phyloP scores from a whole-genome alignment of 176 grass and related monocot species.

The Lolium rigidum region DNA sequence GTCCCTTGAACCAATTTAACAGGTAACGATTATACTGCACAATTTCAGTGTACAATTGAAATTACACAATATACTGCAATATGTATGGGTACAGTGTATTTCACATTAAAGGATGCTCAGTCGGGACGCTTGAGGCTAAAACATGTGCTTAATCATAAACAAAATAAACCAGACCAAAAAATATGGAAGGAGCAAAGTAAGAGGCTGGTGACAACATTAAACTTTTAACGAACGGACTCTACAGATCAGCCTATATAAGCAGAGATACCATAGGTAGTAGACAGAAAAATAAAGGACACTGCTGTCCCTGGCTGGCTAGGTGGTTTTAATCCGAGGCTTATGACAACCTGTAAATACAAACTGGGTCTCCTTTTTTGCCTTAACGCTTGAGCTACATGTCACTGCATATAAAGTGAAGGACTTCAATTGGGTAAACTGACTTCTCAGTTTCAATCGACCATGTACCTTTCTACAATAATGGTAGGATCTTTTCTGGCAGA shows the following conservation, averaged over 20 bases:
- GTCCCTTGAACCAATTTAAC: too few species aligned
- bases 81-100: too few species aligned
- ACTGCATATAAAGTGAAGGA: constrained; percentile 7
- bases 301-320: too few species aligned
- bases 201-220: too few species aligned
- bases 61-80: too few species aligned
- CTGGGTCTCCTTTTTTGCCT: neutral
- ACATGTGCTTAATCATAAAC: too few species aligned
- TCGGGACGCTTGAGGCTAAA: too few species aligned
- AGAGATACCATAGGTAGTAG: neutral
- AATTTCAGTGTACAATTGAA: too few species aligned
- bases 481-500: neutral
- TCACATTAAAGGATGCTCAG: too few species aligned
- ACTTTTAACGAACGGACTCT: neutral
- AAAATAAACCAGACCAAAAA: too few species aligned
- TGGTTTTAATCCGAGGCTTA: neutral
- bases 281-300: neutral
- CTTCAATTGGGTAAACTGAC: neutral
- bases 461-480: constrained; percentile 1
- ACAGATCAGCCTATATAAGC: neutral
- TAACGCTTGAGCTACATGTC: constrained; percentile 13
- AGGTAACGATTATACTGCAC: too few species aligned
- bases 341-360: neutral
- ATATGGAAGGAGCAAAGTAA: too few species aligned
- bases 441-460: constrained; percentile 6